A percentile compares a stretch with the other conserved stretches of the same genome.
Evolutionary conservation across 148 eudicot genomes (phyloP).

Genomic region (Euryodendron excelsum): DNA sequence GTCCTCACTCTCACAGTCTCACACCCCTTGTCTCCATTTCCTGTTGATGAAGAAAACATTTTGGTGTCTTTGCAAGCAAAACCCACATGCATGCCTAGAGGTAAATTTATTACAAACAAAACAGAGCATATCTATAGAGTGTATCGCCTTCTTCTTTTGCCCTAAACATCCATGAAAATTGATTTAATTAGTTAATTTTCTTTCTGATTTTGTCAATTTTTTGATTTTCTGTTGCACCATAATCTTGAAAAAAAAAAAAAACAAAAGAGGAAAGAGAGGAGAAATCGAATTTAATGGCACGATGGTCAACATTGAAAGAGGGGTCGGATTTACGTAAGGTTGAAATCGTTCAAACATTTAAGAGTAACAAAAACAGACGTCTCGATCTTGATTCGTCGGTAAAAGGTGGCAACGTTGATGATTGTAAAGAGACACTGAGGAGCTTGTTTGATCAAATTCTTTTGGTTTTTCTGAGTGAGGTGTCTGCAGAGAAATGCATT

Average conservation of each 20-base stretch:
- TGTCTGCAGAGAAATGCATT: constrained; percentile 40
- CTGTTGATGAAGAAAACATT: constrained; percentile 8
- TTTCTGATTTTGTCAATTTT: not conserved
- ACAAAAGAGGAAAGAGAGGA: no score
- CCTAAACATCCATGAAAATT: not conserved
- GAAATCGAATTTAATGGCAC: constrained; percentile 41
- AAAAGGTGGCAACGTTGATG: constrained; percentile 38
- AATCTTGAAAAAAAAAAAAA: not conserved
- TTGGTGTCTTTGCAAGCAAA: constrained; percentile 8
- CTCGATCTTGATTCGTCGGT: constrained; percentile 31
- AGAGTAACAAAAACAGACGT: constrained; percentile 16
- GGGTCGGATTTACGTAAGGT: constrained; percentile 28
- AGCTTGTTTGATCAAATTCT: constrained; percentile 69
- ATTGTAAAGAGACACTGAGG: constrained; percentile 45
- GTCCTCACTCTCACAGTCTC: not conserved
- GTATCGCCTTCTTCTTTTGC: constrained; percentile 15
- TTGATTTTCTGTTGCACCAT: constrained; percentile 8
- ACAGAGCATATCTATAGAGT: not conserved
- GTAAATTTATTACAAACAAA: constrained; percentile 13
- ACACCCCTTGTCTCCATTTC: constrained; percentile 9
- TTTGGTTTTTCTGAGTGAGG: constrained; percentile 43
- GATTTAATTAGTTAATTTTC: no score
- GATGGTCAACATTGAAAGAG: constrained; percentile 36
- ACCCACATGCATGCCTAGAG: constrained; percentile 18
- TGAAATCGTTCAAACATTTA: constrained; percentile 25